Evolutionary conservation across 2,329 filamentous ascomycete genomes (phyloP).

Genomic region (Tolypocladium capitatum): DNA sequence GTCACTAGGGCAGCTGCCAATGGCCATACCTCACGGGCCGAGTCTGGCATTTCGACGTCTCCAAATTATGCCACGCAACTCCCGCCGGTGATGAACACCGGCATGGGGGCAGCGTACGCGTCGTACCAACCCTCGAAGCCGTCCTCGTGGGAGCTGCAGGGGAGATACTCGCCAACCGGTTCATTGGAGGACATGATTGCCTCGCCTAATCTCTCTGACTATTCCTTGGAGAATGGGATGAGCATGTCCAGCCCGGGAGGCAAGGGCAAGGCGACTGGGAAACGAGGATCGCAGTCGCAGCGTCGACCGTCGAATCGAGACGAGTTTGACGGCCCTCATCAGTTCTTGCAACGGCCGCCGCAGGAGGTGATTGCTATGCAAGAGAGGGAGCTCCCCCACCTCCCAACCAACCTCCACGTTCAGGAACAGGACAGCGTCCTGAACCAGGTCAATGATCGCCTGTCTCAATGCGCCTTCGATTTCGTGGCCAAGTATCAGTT

Average conservation of each 20-base stretch:
- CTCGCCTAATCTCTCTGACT: constrained; percentile 48
- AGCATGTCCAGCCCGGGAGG: constrained; percentile 23
- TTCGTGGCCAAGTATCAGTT: constrained; percentile 89
- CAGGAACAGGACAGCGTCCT: constrained; percentile 77
- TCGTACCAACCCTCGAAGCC: constrained; percentile 26
- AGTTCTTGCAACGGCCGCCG: constrained; percentile 62
- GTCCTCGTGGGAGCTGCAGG: constrained; percentile 23
- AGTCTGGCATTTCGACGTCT: constrained; percentile 25
- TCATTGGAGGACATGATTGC: constrained; percentile 45
- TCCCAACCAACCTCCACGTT: constrained; percentile 69
- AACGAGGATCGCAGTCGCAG: constrained; percentile 45
- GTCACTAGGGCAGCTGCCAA: constrained; percentile 9
- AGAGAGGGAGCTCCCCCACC: constrained; percentile 67
- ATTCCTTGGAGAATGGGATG: constrained; percentile 39
- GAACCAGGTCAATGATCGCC: constrained; percentile 66
- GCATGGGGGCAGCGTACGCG: constrained; percentile 13
- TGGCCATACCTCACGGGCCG: constrained; percentile 23
- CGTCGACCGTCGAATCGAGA: constrained; percentile 68
- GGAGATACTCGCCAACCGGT: constrained; percentile 41
- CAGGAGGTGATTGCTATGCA: constrained; percentile 60
- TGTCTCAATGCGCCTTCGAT: constrained; percentile 78
- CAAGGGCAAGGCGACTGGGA: constrained; percentile 33
- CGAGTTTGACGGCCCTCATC: constrained; percentile 80
- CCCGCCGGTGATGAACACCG: constrained; percentile 25
- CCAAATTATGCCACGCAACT: constrained; percentile 29